Percentiles rank a stretch among this genome's conserved stretches.
Evolutionary conservation across 345 rosid genomes (phyloP).

Genomic region (Lepidium africanum): DNA sequence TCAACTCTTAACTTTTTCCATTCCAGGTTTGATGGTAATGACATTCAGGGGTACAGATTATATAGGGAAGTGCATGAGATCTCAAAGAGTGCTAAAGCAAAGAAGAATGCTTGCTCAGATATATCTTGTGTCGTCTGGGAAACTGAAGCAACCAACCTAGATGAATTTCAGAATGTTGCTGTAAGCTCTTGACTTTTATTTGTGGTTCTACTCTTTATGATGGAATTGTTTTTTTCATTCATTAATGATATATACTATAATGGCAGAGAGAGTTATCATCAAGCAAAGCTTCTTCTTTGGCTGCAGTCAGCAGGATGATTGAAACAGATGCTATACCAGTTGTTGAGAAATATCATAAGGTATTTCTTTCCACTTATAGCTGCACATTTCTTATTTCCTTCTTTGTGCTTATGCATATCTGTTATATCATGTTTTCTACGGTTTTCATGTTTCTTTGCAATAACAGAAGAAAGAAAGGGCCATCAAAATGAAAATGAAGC

Average conservation of each 20-base stretch:
- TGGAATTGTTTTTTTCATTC: neutral
- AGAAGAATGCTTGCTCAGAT: conserved; percentile 29
- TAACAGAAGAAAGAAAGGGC: conserved; percentile 67
- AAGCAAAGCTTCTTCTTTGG: conserved; percentile 43
- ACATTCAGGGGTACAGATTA: conserved; percentile 62
- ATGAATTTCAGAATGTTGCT: conserved; percentile 49
- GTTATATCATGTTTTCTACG: neutral
- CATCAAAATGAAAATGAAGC: conserved; percentile 44
- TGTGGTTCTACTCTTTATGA: conserved; percentile 3
- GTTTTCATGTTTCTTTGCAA: neutral
- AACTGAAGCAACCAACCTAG: conserved; percentile 71
- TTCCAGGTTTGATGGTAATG: conserved; percentile 68
- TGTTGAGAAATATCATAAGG: conserved; percentile 60
- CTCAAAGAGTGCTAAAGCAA: conserved; percentile 27
- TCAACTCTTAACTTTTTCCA: neutral
- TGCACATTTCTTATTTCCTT: neutral
- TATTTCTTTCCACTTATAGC: conserved; percentile 18
- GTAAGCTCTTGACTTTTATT: conserved; percentile 35
- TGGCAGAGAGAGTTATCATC: conserved; percentile 60
- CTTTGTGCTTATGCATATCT: neutral
- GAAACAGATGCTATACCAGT: conserved; percentile 47
- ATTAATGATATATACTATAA: neutral
- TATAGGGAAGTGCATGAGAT: conserved; percentile 48
- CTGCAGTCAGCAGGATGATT: conserved; percentile 45
- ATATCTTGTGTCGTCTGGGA: conserved; percentile 45